Evolutionary conservation across 2,329 filamentous ascomycete species (phyloP), one percentile per base, ranked within the genome.

Genomic region (Cryphonectria nitschkei): DNA sequence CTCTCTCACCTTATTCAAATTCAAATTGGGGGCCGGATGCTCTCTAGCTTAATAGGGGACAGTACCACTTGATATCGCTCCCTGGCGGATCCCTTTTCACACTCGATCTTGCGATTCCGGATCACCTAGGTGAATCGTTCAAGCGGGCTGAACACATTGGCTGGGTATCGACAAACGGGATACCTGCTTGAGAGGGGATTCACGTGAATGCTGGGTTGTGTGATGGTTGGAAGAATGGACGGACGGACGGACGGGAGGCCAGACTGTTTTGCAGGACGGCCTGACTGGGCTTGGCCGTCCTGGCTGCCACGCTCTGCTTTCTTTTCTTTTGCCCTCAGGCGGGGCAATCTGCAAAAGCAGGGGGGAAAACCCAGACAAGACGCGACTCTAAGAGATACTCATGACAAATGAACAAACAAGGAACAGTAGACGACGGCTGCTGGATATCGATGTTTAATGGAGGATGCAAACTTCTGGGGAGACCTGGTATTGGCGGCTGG

Each of bases 401-500:
- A 32, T 8, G 26, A 58, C 54, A 32, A 34, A 32, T 22, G 46
- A 11, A 7, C 2, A 50, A 50, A n/a, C 26, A 3, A 3, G 13
- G 29, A 14, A 58, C 32, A 14, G 54, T 32, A 58, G 54, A 32
- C 54, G 14, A 11, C 13, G 29, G 54, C 29, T 14, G 54, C 54
- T 58, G 14, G 54, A 32, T 16, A 58, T 32, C 22, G 58, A 61
- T 39, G 32, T n/a, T 61, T 61, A 61, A 61, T 61, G 22, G 32
- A 61, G 29, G 58, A 61, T 14, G 58, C 14, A 50, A 50, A 19
- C 5, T 50, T n/a, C 19, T 50, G 46, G 46, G 46, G 6, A 50
- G 11, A 50, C 22, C 46, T 50, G 46, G 7, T n/a, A 8, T 19
- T 8, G 22, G 19, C 22, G 46, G 46, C 22, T 50, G 22, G 5